Conservation (phyloP, 73 alveolate species). For the Tetrahymena borealis region DNA sequence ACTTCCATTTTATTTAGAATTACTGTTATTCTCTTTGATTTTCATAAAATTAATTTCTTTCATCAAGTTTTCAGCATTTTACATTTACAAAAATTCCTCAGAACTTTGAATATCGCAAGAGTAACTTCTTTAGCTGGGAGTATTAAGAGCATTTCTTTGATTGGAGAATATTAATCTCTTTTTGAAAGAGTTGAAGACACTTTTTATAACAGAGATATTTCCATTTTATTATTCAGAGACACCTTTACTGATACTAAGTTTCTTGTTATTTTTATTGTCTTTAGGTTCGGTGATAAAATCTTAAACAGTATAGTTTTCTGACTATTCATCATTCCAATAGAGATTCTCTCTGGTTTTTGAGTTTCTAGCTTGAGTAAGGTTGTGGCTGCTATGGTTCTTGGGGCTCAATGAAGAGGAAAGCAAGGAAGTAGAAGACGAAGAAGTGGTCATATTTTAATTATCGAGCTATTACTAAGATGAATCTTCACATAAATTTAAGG, state of each 20-base stretch:
- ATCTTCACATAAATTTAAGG: neutral
- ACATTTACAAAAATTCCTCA: neutral
- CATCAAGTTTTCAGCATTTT: neutral
- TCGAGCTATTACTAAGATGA: neutral
- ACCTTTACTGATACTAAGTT: neutral
- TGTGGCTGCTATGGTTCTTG: neutral
- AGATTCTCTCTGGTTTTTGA: neutral
- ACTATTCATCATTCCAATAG: neutral
- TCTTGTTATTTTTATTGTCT: neutral
- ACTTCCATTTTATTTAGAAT: neutral
- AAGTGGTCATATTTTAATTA: neutral
- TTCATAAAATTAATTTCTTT: neutral
- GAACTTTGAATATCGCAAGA: neutral
- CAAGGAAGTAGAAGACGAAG: neutral
- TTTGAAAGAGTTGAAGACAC: neutral
- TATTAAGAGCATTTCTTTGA: neutral
- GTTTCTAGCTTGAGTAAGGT: neutral
- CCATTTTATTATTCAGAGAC: neutral
- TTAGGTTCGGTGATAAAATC: neutral
- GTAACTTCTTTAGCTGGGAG: neutral
- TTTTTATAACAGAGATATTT: neutral
- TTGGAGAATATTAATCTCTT: neutral
- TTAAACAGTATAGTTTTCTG: neutral
- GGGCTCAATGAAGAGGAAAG: neutral
- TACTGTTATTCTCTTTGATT: neutral